Conservation (phyloP, 441 rosid genomes). For the Corymbia citriodora region DNA sequence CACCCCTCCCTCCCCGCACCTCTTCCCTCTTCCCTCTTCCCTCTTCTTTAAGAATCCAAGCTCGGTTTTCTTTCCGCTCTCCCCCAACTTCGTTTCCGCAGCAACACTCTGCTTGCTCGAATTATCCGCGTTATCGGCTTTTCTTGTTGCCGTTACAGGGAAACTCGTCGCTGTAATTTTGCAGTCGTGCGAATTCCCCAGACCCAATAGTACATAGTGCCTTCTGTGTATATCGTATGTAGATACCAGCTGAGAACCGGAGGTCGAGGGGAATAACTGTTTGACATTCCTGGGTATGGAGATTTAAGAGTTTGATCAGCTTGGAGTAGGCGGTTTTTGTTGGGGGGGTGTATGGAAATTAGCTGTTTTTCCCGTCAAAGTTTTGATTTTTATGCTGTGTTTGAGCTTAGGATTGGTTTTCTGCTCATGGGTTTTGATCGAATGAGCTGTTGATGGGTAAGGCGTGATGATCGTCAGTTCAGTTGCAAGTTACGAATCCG, state of each 20-base stretch:
- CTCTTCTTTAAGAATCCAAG: background rate
- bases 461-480: slow-evolving; percentile 36
- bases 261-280: background rate
- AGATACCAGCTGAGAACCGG: background rate
- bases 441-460: background rate
- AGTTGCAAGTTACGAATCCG: background rate
- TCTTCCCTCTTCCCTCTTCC: background rate
- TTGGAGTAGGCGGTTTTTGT: slow-evolving; percentile 14
- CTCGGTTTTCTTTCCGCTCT: slow-evolving; percentile 9
- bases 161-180: slow-evolving; percentile 1
- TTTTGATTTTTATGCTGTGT: slow-evolving; percentile 14
- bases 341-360: slow-evolving; percentile 25
- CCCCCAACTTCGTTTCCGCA: background rate
- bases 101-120: background rate
- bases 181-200: background rate
- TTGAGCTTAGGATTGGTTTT: slow-evolving; percentile 18
- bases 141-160: slow-evolving; percentile 2
- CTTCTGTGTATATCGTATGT: background rate
- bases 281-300: background rate
- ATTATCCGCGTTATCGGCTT: background rate
- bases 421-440: slow-evolving; percentile 17
- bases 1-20: background rate
- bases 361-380: slow-evolving; percentile 12
- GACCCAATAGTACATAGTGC: background rate
- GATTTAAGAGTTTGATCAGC: slow-evolving; percentile 22